Conservation (phyloP, 2,329 filamentous ascomycete genomes). For the Elsinoe fawcettii region DNA sequence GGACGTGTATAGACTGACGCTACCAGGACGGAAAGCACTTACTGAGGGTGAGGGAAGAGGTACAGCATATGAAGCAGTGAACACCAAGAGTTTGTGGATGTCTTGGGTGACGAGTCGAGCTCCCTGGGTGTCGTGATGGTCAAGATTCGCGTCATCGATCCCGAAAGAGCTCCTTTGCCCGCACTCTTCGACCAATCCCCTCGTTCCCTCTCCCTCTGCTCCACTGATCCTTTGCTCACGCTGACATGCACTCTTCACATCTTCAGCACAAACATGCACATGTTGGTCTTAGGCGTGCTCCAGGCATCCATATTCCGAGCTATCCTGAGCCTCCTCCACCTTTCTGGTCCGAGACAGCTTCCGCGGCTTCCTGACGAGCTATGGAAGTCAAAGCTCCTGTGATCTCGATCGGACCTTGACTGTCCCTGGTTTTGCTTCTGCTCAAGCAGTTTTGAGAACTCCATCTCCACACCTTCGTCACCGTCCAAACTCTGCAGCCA, state of each 20-base stretch:
- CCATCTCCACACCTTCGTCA: conserved; percentile 5
- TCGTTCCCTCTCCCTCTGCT: background rate
- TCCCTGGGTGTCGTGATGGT: background rate
- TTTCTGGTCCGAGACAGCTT: background rate
- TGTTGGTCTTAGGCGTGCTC: background rate
- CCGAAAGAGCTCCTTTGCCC: background rate
- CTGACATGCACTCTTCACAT: conserved; percentile 9
- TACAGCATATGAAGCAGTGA: background rate
- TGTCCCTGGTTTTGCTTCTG: background rate
- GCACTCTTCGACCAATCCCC: conserved; percentile 1
- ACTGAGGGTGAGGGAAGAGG: background rate
- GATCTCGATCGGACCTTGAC: background rate
- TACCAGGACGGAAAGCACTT: background rate
- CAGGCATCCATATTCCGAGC: conserved; percentile 6
- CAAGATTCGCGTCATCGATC: conserved; percentile 1
- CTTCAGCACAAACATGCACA: conserved; percentile 1
- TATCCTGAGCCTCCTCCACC: background rate
- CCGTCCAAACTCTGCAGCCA: background rate
- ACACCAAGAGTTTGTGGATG: background rate
- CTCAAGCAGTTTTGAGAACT: conserved; percentile 3
- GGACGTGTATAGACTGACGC: background rate
- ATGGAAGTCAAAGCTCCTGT: background rate
- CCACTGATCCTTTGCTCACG: conserved; percentile 10
- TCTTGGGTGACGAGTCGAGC: conserved; percentile 12
- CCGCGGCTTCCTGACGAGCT: conserved; percentile 8